Base-by-base conservation (phyloP, 208 protist genomes). In the Spongospora subterranea region DNA sequence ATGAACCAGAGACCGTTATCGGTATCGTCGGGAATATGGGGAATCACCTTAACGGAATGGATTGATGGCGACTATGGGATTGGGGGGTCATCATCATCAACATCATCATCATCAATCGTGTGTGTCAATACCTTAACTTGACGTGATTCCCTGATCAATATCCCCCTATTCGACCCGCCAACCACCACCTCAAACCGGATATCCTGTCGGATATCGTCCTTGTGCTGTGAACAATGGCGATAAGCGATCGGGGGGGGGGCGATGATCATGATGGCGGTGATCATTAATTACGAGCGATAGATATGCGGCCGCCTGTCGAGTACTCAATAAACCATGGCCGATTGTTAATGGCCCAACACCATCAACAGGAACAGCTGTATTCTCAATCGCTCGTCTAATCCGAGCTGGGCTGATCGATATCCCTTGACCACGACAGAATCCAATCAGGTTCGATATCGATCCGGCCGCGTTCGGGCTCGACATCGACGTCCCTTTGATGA, bases 401-500 rank as follows among this genome's bases (percentile, higher is more conserved):
- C 71, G 71, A 43, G 40, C 71, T 40, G n/a, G 17, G 11, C 17
- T 39, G n/a, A 6, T 39, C 13, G 6, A 20, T 6, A 82, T 82
- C 6, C 71, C 71, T 6, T 82, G 6, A 45, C n/a, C 11, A 6
- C n/a, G 71, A 45, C 17, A 6, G n/a, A 43, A 82, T 35, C 11
- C 71, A 6, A 82, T 6, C 40, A 82, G 35, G 35, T 60, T 60
- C 50, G 71, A 82, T 45, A 82, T 82, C 6, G 35, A 6, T 6
- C 71, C 71, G 35, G 71, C 71, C 6, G 71, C 71, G 71, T 82
- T 82, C 35, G 71, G 71, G 40, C 71, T 82, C 35, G 71, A 82
- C 71, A 82, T 82, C 13, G 71, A 82, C 17, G 71, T 82, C 13
- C 71, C 71, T 82, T 35, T 65, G 54, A 17, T 65, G 13, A 82